Evolutionary conservation across 768 basidiomycete species (phyloP), one percentile per base, ranked within the genome.

Genomic region (Ramaria sp.): DNA sequence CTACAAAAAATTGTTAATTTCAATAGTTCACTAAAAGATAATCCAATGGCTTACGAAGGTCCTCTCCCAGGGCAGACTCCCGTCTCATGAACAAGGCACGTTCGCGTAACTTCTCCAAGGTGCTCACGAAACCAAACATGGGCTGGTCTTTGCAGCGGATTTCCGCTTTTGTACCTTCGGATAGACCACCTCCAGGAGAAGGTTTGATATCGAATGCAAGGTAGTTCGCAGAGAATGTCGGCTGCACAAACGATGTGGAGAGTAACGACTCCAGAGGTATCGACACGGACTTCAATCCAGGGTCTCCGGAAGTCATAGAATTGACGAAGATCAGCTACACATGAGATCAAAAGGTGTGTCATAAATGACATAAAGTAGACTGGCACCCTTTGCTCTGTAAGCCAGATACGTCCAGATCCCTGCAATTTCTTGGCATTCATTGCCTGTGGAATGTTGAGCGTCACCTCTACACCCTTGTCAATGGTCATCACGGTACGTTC

Each of bases 71-170:
- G 13, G 61, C 62, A 45, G 70, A 67, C 64, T 81, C 79, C 45
- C 84, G 71, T 64, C 72, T 81, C 86, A 88, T 87, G 60, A 82
- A 86, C 49, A 87, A 78, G 15, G 79, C 79, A 45, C 77, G 71
- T 69, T 89, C 86, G 49, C 87, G 76, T 32, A 84, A 78, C 73
- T 89, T 89, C 69, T 87, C 85, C 50, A 91, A 67, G 24, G 79
- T 65, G 47, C 76, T 78, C 36, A 83, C 79, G 60, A 91, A 91
- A 63, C 80, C 73, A 61, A 88, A 87, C 72, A 88, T 78, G 12
- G 79, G 76, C 42, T 75, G 72, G 63, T 85, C 75, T 64, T 75
- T 78, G 64, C 86, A 76, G 53, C 86, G 77, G 38, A 89, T 68
- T 66, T 88, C 85, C 3, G 75, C 77, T 50, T 66, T 75, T 13